These are phyloP conservation scores for Leccinum fuscescens DNA, from an alignment of 1,284 basidiomycete species.

Conservation along the genomic window DNA sequence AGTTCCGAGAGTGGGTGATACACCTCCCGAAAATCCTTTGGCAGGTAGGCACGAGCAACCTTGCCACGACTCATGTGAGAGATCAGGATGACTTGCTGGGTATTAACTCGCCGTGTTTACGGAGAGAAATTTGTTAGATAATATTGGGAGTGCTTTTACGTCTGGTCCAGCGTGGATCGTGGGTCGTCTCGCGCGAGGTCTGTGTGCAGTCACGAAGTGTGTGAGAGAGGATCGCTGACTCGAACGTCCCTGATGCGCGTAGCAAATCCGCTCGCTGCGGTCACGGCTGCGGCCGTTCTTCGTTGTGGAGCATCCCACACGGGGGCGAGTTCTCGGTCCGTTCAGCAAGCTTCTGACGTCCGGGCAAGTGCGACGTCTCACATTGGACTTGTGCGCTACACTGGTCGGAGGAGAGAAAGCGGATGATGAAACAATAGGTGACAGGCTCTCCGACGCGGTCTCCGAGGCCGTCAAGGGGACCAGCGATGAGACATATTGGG, in stretches of 20 bases:
- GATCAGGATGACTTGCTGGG: neutral
- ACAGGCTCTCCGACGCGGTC: conserved; percentile 22
- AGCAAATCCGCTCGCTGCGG: conserved; percentile 38
- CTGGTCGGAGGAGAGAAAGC: conserved; percentile 24
- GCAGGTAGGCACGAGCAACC: conserved; percentile 70
- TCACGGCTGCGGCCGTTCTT: conserved; percentile 77
- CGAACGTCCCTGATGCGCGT: conserved; percentile 16
- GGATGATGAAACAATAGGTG: conserved; percentile 7
- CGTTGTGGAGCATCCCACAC: conserved; percentile 63
- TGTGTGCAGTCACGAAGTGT: conserved; percentile 19
- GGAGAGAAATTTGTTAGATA: conserved; percentile 37
- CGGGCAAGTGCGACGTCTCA: conserved; percentile 40
- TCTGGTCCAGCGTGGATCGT: conserved; percentile 54
- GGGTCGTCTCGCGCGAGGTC: conserved; percentile 44
- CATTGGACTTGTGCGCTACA: conserved; percentile 46
- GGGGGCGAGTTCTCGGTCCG: conserved; percentile 71
- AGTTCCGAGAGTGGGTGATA: conserved; percentile 60
- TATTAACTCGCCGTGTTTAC: conserved; percentile 12
- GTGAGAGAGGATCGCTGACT: conserved; percentile 15
- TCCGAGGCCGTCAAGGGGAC: conserved; percentile 32
- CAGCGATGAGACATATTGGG: conserved; percentile 31
- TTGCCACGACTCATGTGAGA: conserved; percentile 54
- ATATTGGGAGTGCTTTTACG: conserved; percentile 66
- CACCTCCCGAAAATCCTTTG: conserved; percentile 78
- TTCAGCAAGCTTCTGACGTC: conserved; percentile 58